These are phyloP conservation scores for Blakeslea trispora DNA, from an alignment of 371 early-diverging fungal species.

Conservation along the genomic window DNA sequence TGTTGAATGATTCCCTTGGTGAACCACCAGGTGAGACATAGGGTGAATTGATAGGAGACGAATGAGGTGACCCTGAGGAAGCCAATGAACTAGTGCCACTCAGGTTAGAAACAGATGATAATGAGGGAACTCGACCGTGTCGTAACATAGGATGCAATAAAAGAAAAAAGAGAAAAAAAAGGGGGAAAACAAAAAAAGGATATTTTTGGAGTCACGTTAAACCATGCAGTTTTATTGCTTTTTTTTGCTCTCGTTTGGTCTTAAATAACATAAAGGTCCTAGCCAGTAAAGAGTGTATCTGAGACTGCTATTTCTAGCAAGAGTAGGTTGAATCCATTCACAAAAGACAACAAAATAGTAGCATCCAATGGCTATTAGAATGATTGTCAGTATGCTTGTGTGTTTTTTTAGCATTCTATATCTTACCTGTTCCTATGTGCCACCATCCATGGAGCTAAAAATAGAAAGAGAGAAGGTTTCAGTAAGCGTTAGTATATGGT, in stretches of 20 bases:
- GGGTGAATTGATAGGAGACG: constrained; percentile 30
- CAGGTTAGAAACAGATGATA: constrained; percentile 23
- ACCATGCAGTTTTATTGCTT: neutral
- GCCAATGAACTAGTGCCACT: constrained; percentile 24
- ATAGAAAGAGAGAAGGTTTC: constrained; percentile 4
- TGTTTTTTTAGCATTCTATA: neutral
- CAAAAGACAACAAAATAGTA: constrained; percentile 45
- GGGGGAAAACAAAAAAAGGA: neutral
- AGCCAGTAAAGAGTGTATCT: constrained; percentile 32
- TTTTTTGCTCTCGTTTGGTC: constrained; percentile 11
- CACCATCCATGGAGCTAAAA: constrained; percentile 85
- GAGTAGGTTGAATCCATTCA: constrained; percentile 39
- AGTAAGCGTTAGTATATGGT: neutral
- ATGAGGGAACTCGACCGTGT: constrained; percentile 24
- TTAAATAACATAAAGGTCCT: constrained; percentile 41
- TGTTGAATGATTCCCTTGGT: constrained; percentile 24
- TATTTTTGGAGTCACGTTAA: constrained; percentile 1
- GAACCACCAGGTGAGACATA: constrained; percentile 31
- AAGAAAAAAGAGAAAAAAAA: constrained; percentile 7
- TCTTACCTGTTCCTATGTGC: constrained; percentile 64
- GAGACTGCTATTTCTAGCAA: constrained; percentile 9
- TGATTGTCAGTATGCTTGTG: neutral
- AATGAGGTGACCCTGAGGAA: constrained; percentile 25
- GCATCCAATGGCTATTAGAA: constrained; percentile 31
- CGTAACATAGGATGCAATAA: constrained; percentile 13